Evolutionary conservation across 257 asterid genomes (phyloP).

Genomic region (Przewalskia tangutica): DNA sequence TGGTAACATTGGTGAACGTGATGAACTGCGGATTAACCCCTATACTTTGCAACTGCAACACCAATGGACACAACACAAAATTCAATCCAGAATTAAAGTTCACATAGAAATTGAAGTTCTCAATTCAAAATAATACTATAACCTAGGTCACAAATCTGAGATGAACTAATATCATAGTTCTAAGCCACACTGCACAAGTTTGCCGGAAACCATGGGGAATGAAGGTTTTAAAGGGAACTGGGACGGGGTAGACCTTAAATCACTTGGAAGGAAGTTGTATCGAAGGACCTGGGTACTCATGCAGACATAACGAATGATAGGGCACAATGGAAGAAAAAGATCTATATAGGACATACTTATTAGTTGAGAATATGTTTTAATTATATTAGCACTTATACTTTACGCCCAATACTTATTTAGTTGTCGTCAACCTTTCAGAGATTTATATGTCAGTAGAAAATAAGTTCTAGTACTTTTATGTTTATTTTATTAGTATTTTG

Average conservation of each 20-base stretch:
- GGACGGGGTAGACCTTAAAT: too few species aligned
- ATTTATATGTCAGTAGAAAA: not conserved
- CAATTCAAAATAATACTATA: not conserved
- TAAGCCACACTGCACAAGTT: not conserved
- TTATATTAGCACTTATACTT: too few species aligned
- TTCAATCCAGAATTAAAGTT: not conserved
- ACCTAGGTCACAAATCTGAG: not conserved
- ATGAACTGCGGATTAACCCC: slow-evolving; percentile 94
- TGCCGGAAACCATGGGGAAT: not conserved
- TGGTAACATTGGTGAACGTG: slow-evolving; percentile 90
- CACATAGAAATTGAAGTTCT: not conserved
- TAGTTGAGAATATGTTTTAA: too few species aligned
- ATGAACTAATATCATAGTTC: not conserved
- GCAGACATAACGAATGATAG: too few species aligned
- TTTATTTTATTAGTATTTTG: not conserved
- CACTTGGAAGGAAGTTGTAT: too few species aligned
- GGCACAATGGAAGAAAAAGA: too few species aligned
- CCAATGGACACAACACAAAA: slow-evolving; percentile 18
- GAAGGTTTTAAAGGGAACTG: too few species aligned
- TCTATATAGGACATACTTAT: too few species aligned
- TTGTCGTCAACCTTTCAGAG: not conserved
- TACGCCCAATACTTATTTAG: too few species aligned
- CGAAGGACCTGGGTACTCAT: too few species aligned
- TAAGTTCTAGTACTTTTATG: not conserved
- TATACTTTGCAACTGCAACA: slow-evolving; percentile 85